phyloP scores from a whole-genome alignment of 2,329 filamentous ascomycete genomes.

The Colletotrichum simmondsii region DNA sequence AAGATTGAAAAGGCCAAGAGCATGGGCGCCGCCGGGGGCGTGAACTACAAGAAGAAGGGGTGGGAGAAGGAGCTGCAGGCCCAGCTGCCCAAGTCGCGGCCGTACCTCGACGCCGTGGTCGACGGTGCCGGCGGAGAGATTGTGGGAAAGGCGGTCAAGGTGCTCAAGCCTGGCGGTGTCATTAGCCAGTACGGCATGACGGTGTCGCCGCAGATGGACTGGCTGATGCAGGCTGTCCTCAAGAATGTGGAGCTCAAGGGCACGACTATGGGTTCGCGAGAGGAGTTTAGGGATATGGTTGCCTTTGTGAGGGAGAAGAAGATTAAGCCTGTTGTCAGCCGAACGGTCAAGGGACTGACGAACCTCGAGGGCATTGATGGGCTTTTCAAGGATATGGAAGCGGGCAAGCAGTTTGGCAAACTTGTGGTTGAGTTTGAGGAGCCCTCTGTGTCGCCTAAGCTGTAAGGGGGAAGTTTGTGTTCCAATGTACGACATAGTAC shows the following conservation, averaged over 20 bases:
- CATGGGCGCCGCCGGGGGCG: constrained; percentile 84
- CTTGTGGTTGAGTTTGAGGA: constrained; percentile 80
- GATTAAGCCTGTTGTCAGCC: constrained; percentile 82
- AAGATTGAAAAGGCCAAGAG: constrained; percentile 79
- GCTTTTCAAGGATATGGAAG: constrained; percentile 89
- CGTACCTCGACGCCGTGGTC: constrained; percentile 83
- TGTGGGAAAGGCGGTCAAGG: constrained; percentile 71
- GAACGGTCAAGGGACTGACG: constrained; percentile 77
- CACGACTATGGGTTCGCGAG: constrained; percentile 89
- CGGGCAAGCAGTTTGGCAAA: constrained; percentile 90
- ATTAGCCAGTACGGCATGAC: constrained; percentile 95
- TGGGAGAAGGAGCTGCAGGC: constrained; percentile 83
- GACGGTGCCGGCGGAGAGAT: constrained; percentile 93
- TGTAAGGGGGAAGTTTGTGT: constrained; percentile 44
- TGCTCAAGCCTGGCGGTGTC: constrained; percentile 86
- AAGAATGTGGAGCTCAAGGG: constrained; percentile 90
- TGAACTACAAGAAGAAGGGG: constrained; percentile 79
- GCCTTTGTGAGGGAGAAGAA: constrained; percentile 79
- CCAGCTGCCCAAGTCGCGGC: constrained; percentile 72
- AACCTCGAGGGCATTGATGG: constrained; percentile 82
- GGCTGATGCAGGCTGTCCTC: constrained; percentile 83
- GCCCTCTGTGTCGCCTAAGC: constrained; percentile 49
- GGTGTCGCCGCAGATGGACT: constrained; percentile 84
- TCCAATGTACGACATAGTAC: neutral
- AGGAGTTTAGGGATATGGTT: constrained; percentile 93